Conservation (phyloP, 371 early-diverging fungal genomes). For the Batkoa obscura region DNA sequence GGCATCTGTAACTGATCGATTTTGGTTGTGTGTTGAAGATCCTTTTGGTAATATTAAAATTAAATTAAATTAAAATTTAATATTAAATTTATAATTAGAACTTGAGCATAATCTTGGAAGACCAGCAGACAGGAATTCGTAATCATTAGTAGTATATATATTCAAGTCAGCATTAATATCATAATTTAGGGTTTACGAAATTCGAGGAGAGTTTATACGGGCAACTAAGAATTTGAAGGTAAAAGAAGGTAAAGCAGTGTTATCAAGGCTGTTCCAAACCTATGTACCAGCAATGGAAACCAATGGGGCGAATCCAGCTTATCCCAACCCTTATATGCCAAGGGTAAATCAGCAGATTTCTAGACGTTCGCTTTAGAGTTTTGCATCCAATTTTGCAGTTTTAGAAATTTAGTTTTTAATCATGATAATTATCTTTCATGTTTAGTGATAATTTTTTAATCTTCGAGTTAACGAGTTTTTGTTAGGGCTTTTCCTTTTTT, state of each 20-base stretch:
- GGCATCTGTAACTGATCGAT: conserved; percentile 2
- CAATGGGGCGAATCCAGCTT: no score
- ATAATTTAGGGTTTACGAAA: conserved; percentile 12
- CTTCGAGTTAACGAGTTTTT: no score
- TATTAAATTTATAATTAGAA: conserved; percentile 1
- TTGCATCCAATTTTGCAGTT: no score
- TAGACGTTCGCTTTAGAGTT: no score
- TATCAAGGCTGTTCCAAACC: not conserved
- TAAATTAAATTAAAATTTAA: not conserved
- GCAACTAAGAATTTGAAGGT: conserved; percentile 13
- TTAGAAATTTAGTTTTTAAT: no score
- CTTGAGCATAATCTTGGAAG: conserved; percentile 16
- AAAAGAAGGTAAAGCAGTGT: not conserved
- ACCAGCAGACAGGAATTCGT: conserved; percentile 13
- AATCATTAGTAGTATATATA: conserved; percentile 3
- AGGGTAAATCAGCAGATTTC: no score
- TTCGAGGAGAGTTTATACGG: conserved; percentile 19
- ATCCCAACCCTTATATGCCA: no score
- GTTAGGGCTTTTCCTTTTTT: no score
- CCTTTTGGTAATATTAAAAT: conserved; percentile 5
- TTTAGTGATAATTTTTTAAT: no score
- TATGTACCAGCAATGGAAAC: not conserved
- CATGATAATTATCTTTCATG: no score
- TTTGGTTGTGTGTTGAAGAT: conserved; percentile 7
- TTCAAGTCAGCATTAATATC: not conserved